Conservation (phyloP, 306 rosid genomes). For the Rosa rugosa region DNA sequence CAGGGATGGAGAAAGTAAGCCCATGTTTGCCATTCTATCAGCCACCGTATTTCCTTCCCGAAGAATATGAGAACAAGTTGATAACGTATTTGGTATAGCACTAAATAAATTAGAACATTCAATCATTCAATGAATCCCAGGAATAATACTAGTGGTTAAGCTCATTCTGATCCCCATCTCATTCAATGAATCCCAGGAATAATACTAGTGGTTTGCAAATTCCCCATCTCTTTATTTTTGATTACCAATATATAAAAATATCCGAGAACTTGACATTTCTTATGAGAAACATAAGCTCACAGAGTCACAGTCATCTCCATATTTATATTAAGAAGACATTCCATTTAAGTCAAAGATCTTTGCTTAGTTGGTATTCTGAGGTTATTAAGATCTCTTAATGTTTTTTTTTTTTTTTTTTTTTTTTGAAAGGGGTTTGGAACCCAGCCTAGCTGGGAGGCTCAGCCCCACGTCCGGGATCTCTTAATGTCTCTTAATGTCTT, state of each 20-base stretch:
- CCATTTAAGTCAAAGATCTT: neutral
- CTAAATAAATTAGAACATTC: neutral
- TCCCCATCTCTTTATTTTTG: neutral
- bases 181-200: constrained; percentile 9
- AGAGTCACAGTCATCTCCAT: neutral
- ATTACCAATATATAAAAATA: neutral
- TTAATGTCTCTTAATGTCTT: no score
- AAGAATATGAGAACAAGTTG: no score
- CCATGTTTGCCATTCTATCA: no score
- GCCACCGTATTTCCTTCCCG: no score
- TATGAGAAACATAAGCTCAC: neutral
- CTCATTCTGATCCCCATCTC: neutral
- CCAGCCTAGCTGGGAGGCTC: no score
- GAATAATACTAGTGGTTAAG: neutral
- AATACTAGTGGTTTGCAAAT: neutral
- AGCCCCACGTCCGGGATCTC: no score
- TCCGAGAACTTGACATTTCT: neutral
- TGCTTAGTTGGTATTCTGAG: no score
- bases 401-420: no score
- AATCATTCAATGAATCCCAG: constrained; percentile 4
- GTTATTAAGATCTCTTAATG: no score
- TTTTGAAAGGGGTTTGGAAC: no score
- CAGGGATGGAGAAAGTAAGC: no score
- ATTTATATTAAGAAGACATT: neutral
- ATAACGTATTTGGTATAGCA: neutral